phyloP scores from a whole-genome alignment of 2,329 filamentous ascomycete genomes.

The Trichoderma atrobrunneum region DNA sequence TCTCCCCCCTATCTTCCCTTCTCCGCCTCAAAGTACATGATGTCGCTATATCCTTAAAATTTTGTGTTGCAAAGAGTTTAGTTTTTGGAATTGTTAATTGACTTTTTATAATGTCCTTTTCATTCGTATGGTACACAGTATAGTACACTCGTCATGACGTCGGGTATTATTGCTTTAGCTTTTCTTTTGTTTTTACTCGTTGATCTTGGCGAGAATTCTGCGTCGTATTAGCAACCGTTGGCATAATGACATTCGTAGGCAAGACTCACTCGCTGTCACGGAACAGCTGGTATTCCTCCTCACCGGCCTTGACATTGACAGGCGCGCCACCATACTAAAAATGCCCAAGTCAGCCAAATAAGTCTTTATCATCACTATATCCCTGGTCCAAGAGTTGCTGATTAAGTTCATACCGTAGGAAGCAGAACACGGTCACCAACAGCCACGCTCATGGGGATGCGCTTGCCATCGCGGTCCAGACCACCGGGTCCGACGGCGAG shows the following conservation, averaged over 20 bases:
- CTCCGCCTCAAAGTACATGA: neutral
- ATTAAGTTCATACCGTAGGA: constrained; percentile 68
- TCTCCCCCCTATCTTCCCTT: neutral
- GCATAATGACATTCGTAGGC: neutral
- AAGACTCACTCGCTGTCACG: constrained; percentile 90
- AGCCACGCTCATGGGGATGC: constrained; percentile 76
- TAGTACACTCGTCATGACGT: constrained; percentile 32
- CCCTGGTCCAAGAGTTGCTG: neutral
- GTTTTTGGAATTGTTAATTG: neutral
- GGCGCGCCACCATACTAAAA: constrained; percentile 84
- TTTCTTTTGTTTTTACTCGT: constrained; percentile 62
- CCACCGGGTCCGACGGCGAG: constrained; percentile 90
- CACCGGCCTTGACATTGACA: constrained; percentile 96
- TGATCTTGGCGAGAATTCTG: constrained; percentile 98
- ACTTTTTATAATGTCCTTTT: neutral
- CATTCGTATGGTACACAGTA: constrained; percentile 35
- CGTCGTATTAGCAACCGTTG: constrained; percentile 19
- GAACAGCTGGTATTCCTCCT: constrained; percentile 95
- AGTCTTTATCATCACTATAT: neutral
- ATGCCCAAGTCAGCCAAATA: neutral
- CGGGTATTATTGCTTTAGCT: constrained; percentile 14
- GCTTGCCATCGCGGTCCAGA: constrained; percentile 84
- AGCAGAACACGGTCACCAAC: constrained; percentile 92
- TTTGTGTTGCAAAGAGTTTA: neutral
- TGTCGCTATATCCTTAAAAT: neutral